A percentile compares a stretch with the other conserved stretches of the same genome.
Conservation (phyloP, 345 rosid genomes). For the Bruguiera sexangula region DNA sequence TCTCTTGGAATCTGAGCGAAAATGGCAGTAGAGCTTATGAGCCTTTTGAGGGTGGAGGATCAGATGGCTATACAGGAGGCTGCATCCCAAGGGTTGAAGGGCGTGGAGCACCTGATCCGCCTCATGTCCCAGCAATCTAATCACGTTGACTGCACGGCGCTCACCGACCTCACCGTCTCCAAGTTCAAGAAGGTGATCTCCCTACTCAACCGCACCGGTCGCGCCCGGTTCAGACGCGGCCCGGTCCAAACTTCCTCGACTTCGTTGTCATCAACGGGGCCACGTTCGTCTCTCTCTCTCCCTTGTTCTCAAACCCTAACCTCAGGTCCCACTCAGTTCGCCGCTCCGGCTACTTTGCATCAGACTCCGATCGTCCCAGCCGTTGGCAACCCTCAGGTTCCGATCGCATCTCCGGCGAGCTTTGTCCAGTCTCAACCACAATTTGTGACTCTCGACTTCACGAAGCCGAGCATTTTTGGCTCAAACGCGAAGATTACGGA, state of each 20-base stretch:
- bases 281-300: constrained; percentile 14
- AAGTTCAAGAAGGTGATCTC: constrained; percentile 79
- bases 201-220: constrained; percentile 76
- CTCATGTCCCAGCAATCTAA: constrained; percentile 52
- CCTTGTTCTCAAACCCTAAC: background rate
- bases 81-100: constrained; percentile 73
- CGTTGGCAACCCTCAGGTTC: constrained; percentile 8
- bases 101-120: constrained; percentile 78
- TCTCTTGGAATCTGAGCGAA: no score
- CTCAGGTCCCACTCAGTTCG: background rate
- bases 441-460: constrained; percentile 73
- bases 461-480: constrained; percentile 51
- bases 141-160: constrained; percentile 54
- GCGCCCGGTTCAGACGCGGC: constrained; percentile 84
- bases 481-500: constrained; percentile 45
- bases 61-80: constrained; percentile 78
- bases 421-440: constrained; percentile 54
- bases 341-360: background rate
- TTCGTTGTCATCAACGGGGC: constrained; percentile 23
- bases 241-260: constrained; percentile 43
- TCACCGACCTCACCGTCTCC: constrained; percentile 66
- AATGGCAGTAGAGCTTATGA: constrained; percentile 72
- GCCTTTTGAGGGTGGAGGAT: constrained; percentile 63
- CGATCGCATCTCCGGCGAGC: constrained; percentile 30
- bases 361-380: constrained; percentile 9